Evolutionary conservation across 352 stramenopile species (phyloP), one percentile per base, ranked within the genome.

Genomic region (Halophytophthora batemanensis): DNA sequence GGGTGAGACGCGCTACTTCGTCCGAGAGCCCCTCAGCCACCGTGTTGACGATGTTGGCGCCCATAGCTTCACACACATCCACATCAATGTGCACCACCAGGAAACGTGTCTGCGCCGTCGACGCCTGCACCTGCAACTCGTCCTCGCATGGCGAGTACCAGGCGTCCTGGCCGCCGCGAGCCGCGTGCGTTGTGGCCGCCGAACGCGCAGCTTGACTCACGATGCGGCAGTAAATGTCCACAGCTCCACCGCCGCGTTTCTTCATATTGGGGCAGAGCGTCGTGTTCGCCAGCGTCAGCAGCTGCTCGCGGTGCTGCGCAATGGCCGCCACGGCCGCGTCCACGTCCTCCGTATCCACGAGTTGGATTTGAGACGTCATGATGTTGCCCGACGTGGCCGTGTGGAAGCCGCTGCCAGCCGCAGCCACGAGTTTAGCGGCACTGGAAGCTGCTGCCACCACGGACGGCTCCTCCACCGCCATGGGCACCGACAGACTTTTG

Each of bases 41-140:
- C 4, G 85, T 93, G 64, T 95, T 95, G 57, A 95, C 85, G 42
- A 93, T 83, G 59, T 95, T 95, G 35, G 85, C 85, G 25, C 85
- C 85, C 85, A 95, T 95, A 36, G 85, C 85, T 69, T 95, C 85
- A 44, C 85, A 93, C 41, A 92, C 81, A 47, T 95, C 82, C 18
- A 95, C 82, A 47, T 93, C 82, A 17, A 93, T 77, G 63, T 95
- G 85, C n/a, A 93, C 82, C 18, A 95, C 69, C 33, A 93, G 50
- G 45, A 83, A 90, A 50, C 79, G 56, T n/a, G 62, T 60, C 40
- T 59, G 47, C n/a, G 50, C 31, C 1, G 56, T 46, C 1, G 66
- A 80, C 18, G 73, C 64, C 5, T 72, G 53, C 42, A 87, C 67
- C 41, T 64, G 54, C 15, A 89, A 56, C 46, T 90, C 77, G 40